Percentiles rank a stretch among this genome's conserved stretches.
Conservation (phyloP, 2,329 filamentous ascomycete species). For the Colletotrichum liaoningense region DNA sequence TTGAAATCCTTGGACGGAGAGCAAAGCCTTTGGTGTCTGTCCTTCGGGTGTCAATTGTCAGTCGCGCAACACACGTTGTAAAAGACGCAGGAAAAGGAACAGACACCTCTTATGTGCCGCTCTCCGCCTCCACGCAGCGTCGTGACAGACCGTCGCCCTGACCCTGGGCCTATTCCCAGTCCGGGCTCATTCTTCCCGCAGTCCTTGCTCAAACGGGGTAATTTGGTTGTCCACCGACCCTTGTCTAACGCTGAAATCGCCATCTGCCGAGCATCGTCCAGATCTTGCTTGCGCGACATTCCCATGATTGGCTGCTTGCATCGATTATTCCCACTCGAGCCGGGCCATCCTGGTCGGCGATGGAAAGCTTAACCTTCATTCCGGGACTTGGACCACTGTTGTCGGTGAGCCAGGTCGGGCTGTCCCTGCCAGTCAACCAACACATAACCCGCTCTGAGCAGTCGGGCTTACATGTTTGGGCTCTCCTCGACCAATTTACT, state of each 20-base stretch:
- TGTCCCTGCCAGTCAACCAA: background rate
- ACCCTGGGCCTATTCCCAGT: background rate
- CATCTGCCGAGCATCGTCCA: conserved; percentile 17
- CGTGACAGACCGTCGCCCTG: background rate
- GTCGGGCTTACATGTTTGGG: conserved; percentile 7
- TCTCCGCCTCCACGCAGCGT: background rate
- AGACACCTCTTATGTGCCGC: background rate
- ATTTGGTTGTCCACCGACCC: background rate
- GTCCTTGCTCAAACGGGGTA: background rate
- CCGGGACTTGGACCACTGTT: conserved; percentile 17
- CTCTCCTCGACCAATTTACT: background rate
- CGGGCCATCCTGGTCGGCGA: conserved; percentile 26
- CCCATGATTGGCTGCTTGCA: conserved; percentile 10
- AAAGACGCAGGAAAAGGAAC: conserved; percentile 1
- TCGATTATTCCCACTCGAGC: background rate
- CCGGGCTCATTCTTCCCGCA: background rate
- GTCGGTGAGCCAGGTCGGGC: background rate
- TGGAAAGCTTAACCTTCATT: conserved; percentile 30
- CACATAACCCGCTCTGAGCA: background rate
- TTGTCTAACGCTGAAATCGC: background rate
- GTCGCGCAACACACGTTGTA: conserved; percentile 1
- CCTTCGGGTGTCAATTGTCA: conserved; percentile 8
- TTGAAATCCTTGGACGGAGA: background rate
- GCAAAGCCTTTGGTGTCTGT: background rate
- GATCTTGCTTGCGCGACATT: background rate